Evolutionary conservation across 2,329 filamentous ascomycete species (phyloP).

Genomic region (Phyllosticta citribraziliensis): DNA sequence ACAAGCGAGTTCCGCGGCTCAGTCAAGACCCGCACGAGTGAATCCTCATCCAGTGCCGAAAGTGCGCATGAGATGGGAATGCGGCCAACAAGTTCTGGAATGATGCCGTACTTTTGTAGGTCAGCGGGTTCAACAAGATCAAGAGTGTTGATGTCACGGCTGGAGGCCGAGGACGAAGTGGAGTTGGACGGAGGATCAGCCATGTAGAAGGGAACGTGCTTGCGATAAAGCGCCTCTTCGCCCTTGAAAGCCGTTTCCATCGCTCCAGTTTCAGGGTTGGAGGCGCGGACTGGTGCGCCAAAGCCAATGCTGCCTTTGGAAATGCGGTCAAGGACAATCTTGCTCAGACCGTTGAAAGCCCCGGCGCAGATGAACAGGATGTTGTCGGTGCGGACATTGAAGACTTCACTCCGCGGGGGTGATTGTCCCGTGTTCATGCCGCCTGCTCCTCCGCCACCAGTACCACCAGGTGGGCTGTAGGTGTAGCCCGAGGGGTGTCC

Average conservation of each 20-base stretch:
- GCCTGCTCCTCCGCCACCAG: constrained; percentile 13
- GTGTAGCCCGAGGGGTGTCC: constrained; percentile 14
- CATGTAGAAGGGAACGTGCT: constrained; percentile 48
- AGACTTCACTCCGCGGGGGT: constrained; percentile 46
- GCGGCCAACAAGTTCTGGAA: constrained; percentile 91
- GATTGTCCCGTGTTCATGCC: constrained; percentile 19
- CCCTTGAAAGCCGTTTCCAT: constrained; percentile 49
- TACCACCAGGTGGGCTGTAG: constrained; percentile 15
- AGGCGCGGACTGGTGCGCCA: constrained; percentile 64
- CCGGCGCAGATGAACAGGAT: constrained; percentile 97
- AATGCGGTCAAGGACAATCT: constrained; percentile 76
- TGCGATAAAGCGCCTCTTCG: constrained; percentile 50
- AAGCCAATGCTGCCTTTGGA: constrained; percentile 84
- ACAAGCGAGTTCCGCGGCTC: constrained; percentile 85
- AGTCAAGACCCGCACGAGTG: constrained; percentile 77
- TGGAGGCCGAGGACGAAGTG: constrained; percentile 20
- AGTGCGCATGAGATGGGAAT: constrained; percentile 85
- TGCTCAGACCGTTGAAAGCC: constrained; percentile 87
- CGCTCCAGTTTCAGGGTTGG: constrained; percentile 38
- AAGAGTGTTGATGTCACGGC: constrained; percentile 43
- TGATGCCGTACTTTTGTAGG: constrained; percentile 78
- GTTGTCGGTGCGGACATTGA: constrained; percentile 82
- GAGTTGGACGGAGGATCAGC: constrained; percentile 17
- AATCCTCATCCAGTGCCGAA: constrained; percentile 57
- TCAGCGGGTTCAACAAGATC: constrained; percentile 68